These are phyloP conservation scores for Mimosa pudica DNA, from an alignment of 306 rosid species.

Conservation along the genomic window DNA sequence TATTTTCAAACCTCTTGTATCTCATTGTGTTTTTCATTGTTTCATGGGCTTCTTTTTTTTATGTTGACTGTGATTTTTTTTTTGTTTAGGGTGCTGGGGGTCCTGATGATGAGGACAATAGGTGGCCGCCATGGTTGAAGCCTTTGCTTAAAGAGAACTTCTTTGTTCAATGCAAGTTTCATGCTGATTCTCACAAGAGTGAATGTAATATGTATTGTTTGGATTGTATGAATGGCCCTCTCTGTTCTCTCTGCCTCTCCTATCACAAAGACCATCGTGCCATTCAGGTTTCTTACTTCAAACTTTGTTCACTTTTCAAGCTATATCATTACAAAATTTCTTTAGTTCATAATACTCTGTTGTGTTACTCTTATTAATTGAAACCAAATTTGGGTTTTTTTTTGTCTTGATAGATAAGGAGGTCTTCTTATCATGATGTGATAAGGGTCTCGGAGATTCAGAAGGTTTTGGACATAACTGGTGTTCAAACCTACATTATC, in stretches of 20 bases:
- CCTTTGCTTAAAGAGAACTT: constrained; percentile 80
- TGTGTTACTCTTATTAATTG: neutral
- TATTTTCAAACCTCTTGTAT: neutral
- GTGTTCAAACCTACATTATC: constrained; percentile 83
- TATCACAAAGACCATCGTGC: constrained; percentile 86
- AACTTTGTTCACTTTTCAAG: too few relatives aligned
- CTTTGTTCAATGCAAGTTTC: constrained; percentile 88
- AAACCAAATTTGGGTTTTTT: constrained; percentile 1
- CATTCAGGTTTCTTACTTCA: constrained; percentile 60
- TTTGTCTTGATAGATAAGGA: constrained; percentile 61
- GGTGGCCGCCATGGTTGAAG: constrained; percentile 98
- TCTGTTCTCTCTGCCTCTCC: constrained; percentile 83
- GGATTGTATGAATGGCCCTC: constrained; percentile 90
- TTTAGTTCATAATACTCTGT: neutral
- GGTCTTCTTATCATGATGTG: constrained; percentile 96
- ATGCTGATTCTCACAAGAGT: constrained; percentile 85
- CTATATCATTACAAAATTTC: too few relatives aligned
- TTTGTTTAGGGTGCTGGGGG: constrained; percentile 74
- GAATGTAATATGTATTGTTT: constrained; percentile 96
- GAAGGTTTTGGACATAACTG: constrained; percentile 81
- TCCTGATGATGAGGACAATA: constrained; percentile 70
- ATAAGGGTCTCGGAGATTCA: constrained; percentile 91
- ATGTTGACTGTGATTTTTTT: constrained; percentile 17
- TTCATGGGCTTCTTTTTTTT: neutral
- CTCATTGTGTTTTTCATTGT: neutral